Conservation (phyloP, 1,139 yeast species). For the Suhomyces yuchorum region DNA sequence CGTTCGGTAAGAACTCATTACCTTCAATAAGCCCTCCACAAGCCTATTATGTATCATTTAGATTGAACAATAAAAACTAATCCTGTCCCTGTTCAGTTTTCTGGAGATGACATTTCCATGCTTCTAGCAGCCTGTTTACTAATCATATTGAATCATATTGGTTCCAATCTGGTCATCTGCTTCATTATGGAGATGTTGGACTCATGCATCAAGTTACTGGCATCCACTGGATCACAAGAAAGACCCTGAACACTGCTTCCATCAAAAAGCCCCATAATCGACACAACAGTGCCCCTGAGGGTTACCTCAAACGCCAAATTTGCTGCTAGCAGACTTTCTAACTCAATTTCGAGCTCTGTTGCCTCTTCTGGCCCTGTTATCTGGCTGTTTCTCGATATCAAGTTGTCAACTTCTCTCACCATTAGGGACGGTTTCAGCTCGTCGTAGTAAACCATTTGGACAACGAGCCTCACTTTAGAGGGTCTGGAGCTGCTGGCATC, state of each 20-base stretch:
- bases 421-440: not conserved
- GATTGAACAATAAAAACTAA: no score
- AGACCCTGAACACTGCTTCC: constrained; percentile 23
- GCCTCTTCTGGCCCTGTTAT: not conserved
- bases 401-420: not conserved
- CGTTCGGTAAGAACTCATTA: no score
- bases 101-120: no score
- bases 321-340: not conserved
- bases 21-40: no score
- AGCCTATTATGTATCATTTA: no score
- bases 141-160: constrained; percentile 15
- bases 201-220: constrained; percentile 16
- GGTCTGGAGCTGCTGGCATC: constrained; percentile 25
- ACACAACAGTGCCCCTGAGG: constrained; percentile 15
- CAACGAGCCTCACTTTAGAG: constrained; percentile 32
- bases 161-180: constrained; percentile 18
- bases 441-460: constrained; percentile 29
- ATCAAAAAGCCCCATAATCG: constrained; percentile 22
- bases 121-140: no score
- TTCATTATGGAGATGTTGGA: constrained; percentile 18
- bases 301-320: constrained; percentile 4
- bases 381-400: not conserved
- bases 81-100: no score
- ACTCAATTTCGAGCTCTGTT: not conserved
- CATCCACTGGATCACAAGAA: constrained; percentile 21